Conservation (phyloP, 139 green algal genomes). For the Gonium pectorale region DNA sequence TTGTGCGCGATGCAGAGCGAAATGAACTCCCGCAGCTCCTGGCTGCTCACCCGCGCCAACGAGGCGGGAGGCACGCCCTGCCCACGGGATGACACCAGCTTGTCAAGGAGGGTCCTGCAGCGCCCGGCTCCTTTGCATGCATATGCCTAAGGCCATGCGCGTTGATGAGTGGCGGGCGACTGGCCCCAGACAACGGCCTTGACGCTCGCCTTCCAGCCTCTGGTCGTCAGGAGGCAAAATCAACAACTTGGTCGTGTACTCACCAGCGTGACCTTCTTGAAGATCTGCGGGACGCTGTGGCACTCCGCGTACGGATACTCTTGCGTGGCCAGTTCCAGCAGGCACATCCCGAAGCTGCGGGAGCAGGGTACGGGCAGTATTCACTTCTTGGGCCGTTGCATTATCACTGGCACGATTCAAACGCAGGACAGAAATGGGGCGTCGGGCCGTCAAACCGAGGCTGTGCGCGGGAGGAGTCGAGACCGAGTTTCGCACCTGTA, state of each 20-base stretch:
- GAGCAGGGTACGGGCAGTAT: too few relatives aligned
- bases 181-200: too few relatives aligned
- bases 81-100: too few relatives aligned
- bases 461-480: too few relatives aligned
- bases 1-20: conserved; percentile 81
- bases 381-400: too few relatives aligned
- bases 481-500: conserved; percentile 17
- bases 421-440: too few relatives aligned
- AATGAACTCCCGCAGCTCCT: conserved; percentile 86
- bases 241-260: too few relatives aligned
- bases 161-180: not conserved
- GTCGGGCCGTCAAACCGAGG: not conserved
- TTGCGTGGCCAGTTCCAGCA: conserved; percentile 96
- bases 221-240: too few relatives aligned
- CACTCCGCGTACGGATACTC: conserved; percentile 98
- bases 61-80: conserved; percentile 84
- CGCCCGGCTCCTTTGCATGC: too few relatives aligned
- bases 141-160: too few relatives aligned
- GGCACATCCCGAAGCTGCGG: conserved; percentile 92
- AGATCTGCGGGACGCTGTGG: conserved; percentile 63
- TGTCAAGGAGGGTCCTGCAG: too few relatives aligned
- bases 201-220: too few relatives aligned
- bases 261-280: conserved; percentile 59
- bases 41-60: conserved; percentile 77
- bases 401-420: not conserved